Percentiles rank a stretch among this genome's conserved stretches.
phyloP scores from a whole-genome alignment of 371 early-diverging fungal species.

The Sporodiniella umbellata region DNA sequence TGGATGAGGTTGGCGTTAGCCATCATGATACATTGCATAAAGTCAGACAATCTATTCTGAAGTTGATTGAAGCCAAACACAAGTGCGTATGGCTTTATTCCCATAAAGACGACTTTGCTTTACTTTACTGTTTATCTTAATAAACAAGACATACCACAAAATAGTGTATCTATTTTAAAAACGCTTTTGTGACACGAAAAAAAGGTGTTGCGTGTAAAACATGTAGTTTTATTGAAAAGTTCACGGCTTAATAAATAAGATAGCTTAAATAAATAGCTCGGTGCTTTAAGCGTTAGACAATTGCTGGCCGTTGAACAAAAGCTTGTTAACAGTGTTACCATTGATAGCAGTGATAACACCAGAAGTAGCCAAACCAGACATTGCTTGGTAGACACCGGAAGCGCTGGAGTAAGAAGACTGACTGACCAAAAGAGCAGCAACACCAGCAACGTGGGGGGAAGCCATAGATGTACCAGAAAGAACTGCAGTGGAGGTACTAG shows the following conservation, averaged over 20 bases:
- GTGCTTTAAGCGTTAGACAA: slow-evolving; percentile 2
- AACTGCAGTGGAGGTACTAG: slow-evolving; percentile 32
- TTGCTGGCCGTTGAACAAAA: slow-evolving; percentile 20
- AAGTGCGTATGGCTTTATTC: slow-evolving; percentile 74
- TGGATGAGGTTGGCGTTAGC: slow-evolving; percentile 27
- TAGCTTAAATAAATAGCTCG: neutral
- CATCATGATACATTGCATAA: slow-evolving; percentile 44
- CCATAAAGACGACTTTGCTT: slow-evolving; percentile 60
- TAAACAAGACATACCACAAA: neutral
- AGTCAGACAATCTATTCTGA: slow-evolving; percentile 59
- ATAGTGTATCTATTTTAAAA: too few relatives aligned
- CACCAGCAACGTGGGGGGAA: slow-evolving; percentile 80
- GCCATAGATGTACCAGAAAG: slow-evolving; percentile 81
- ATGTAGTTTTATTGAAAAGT: too few relatives aligned
- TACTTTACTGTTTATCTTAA: slow-evolving; percentile 41
- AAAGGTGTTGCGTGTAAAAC: too few relatives aligned
- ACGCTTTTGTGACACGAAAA: too few relatives aligned
- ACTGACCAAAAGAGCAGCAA: slow-evolving; percentile 53
- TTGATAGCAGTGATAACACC: neutral
- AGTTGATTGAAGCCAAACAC: slow-evolving; percentile 55
- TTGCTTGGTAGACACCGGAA: slow-evolving; percentile 19
- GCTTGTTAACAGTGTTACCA: slow-evolving; percentile 3
- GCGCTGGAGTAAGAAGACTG: slow-evolving; percentile 20
- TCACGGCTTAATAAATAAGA: too few relatives aligned
- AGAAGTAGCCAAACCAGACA: slow-evolving; percentile 17